Evolutionary conservation across 163 green algal species (phyloP).

Genomic region (Picocystis sp.): DNA sequence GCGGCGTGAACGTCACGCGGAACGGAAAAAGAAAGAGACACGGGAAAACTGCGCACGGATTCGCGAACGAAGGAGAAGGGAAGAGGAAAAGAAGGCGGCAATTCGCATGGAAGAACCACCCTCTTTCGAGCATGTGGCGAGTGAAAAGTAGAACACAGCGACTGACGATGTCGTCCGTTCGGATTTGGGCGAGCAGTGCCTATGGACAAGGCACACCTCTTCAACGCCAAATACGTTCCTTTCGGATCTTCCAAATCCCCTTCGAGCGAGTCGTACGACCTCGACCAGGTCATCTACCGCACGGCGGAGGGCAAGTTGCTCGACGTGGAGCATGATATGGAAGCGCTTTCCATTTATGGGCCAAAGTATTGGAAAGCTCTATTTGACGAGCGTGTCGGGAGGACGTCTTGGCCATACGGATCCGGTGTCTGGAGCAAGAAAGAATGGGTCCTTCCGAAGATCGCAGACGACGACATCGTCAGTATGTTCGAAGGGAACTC

Average conservation of each 20-base stretch:
- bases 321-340: slow-evolving; percentile 94
- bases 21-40: too few species aligned
- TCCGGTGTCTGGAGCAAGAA: slow-evolving; percentile 99
- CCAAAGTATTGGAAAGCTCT: slow-evolving; percentile 79
- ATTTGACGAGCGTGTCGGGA: slow-evolving; percentile 81
- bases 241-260: slow-evolving; percentile 31
- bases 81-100: too few species aligned
- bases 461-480: slow-evolving; percentile 87
- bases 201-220: slow-evolving; percentile 26
- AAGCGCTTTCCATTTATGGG: slow-evolving; percentile 65
- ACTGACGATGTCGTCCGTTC: too few species aligned
- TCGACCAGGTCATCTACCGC: slow-evolving; percentile 89
- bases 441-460: slow-evolving; percentile 88
- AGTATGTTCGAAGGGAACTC: slow-evolving; percentile 98
- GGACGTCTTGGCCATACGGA: slow-evolving; percentile 84
- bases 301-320: slow-evolving; percentile 66
- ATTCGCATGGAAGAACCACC: too few species aligned
- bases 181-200: slow-evolving; percentile 5
- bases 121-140: too few species aligned
- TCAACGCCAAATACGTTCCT: slow-evolving; percentile 76
- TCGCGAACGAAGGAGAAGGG: too few species aligned
- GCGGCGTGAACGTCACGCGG: too few species aligned
- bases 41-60: too few species aligned
- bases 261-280: slow-evolving; percentile 60
- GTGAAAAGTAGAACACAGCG: too few species aligned